Base-by-base conservation (phyloP, 768 basidiomycete species). In the Xerocomellus amylosporus region DNA sequence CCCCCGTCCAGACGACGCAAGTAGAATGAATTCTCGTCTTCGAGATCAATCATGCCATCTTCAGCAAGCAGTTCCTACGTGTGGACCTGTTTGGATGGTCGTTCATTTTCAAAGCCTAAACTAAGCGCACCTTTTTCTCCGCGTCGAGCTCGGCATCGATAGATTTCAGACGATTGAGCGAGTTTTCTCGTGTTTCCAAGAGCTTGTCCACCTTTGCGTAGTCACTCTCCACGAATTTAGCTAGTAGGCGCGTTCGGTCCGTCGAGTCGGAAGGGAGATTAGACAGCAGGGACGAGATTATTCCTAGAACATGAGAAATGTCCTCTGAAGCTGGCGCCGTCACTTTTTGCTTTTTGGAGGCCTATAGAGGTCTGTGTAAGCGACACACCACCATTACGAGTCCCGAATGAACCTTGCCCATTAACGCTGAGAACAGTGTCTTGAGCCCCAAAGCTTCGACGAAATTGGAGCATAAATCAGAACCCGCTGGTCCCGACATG, bases 171-270 rank as follows among this genome's bases (percentile, higher is more conserved):
- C 90, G 78, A 9, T 71, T 73, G 37, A 78, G 77, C 3, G 90
- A 84, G 37, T 75, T 77, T 55, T 94, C 92, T 46, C 95, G 77
- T 59, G 93, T 82, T 64, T 98, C 96, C 24, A 97, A 73, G 30
- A 99, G 75, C 62, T 95, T 91, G 69, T 98, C 97, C 8, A 91
- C 84, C 69, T 99, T 98, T 67, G 95, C 93, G 64, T 97, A 99
- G 49, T 88, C 83, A 26, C 74, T 79, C 70, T 98, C 96, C 14
- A 97, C 93, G 62, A 98, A 99, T 72, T 99, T 99, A 7, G 92
- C 78, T 15, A 99, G 74, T 17, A 98, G 74, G 13, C 97, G 85
- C 49, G 90, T 83, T 17, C 92, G 85, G 28, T 81, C 77, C 0
- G 84, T 79, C 7, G 93, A 90, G 51, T 95, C 93, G 2, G 93